Conservation (phyloP, 78 protist species). For the Polysphondylium violaceum region DNA sequence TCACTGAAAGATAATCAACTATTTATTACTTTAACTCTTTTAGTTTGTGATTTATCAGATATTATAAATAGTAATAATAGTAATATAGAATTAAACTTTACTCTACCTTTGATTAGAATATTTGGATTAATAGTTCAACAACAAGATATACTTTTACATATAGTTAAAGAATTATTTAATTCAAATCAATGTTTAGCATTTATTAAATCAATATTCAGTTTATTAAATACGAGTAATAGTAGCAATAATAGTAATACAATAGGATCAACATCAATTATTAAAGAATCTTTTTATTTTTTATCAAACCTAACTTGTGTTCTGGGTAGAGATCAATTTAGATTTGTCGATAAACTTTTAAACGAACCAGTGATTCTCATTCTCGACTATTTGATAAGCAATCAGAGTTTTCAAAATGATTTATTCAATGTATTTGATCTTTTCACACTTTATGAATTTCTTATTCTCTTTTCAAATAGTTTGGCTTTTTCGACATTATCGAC, state of each 20-base stretch:
- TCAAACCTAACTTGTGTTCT: conserved; percentile 32
- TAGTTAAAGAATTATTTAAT: background rate
- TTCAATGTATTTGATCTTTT: too few relatives aligned
- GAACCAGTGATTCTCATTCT: too few relatives aligned
- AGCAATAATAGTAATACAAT: background rate
- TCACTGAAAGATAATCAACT: background rate
- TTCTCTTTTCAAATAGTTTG: background rate
- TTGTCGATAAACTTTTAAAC: too few relatives aligned
- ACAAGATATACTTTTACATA: background rate
- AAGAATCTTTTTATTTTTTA: conserved; percentile 21
- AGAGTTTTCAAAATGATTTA: too few relatives aligned
- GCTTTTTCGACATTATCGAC: background rate
- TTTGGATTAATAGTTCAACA: background rate
- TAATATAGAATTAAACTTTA: background rate
- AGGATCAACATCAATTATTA: background rate
- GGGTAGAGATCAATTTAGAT: too few relatives aligned
- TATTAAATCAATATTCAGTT: background rate
- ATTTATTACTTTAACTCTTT: background rate
- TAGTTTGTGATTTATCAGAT: background rate
- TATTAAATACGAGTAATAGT: too few relatives aligned
- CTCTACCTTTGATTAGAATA: conserved; percentile 19
- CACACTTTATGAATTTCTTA: background rate
- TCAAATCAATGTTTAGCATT: background rate
- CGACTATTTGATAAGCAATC: too few relatives aligned
- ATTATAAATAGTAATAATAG: background rate